Conservation (phyloP, 768 basidiomycete genomes). For the Pleurotus platypus region DNA sequence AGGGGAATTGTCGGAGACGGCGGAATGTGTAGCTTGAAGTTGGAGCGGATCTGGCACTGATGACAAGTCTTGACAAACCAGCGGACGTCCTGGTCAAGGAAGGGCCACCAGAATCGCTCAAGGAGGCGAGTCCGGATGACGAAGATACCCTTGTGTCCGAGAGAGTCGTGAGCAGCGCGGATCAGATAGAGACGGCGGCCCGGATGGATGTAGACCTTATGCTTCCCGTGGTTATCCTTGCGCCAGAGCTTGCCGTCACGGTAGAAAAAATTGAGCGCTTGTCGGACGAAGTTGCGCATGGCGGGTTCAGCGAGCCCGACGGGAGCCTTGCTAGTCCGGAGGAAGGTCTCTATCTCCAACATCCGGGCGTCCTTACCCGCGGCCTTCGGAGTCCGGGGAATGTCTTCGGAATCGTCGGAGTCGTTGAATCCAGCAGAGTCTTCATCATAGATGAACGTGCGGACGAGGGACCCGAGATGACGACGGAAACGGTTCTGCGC, state of each 20-base stretch:
- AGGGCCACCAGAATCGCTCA: constrained; percentile 29
- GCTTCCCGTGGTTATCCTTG: constrained; percentile 14
- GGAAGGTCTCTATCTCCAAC: too few species aligned
- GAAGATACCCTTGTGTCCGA: constrained; percentile 24
- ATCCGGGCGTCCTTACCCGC: too few species aligned
- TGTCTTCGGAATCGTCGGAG: too few species aligned
- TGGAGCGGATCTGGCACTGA: constrained; percentile 18
- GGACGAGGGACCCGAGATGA: too few species aligned
- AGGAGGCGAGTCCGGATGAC: constrained; percentile 13
- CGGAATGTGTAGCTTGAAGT: constrained; percentile 8
- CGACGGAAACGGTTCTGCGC: too few species aligned
- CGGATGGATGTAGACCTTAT: constrained; percentile 19
- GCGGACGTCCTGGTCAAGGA: constrained; percentile 16
- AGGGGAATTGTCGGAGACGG: constrained; percentile 18
- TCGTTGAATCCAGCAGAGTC: too few species aligned
- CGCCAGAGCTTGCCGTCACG: constrained; percentile 16
- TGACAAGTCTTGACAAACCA: constrained; percentile 26
- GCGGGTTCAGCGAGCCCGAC: background rate
- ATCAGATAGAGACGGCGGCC: constrained; percentile 15
- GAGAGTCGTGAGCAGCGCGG: constrained; percentile 18
- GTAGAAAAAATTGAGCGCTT: background rate
- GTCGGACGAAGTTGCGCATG: background rate
- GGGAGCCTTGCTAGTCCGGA: too few species aligned
- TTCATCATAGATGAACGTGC: too few species aligned
- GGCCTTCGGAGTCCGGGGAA: too few species aligned